Base-by-base conservation (phyloP, 257 asterid genomes). In the Perilla frutescens region DNA sequence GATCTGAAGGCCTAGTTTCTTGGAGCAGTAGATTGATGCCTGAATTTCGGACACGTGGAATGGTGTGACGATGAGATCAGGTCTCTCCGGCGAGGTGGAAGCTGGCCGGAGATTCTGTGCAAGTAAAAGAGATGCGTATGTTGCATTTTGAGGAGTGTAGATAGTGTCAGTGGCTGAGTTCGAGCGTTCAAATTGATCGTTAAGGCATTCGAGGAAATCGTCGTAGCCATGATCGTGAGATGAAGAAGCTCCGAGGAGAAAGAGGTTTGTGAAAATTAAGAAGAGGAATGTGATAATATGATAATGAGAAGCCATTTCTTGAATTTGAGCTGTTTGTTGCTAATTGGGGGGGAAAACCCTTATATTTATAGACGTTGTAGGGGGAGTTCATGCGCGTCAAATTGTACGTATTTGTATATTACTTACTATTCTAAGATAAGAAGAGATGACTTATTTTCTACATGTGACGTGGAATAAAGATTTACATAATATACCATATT, bases 21-120 rank as follows among this genome's bases (percentile, higher is more conserved):
- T 79, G 45, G 87, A 62, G 62, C 90, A 85, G 43, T 14, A 5
- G 37, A 85, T 6, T 3, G 79, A 77, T 0, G 80, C 75, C 36
- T 64, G 86, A 6, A 83, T 80, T 32, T 85, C 75, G n/a, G 79
- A 60, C 40, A 71, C 86, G 12, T 74, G n/a, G 6, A 12, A 40
- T 0, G 90, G 87, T 0, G 86, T 83, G 54, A 83, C 3, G 55
- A 85, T 83, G 62, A 69, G 70, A 0, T 49, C 13, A 1, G 84
- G 90, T 7, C 55, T 14, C 32, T 40, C 0, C 1, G 47, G 10
- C 31, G 71, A 36, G 65, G 43, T 45, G 12, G 66, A 0, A 0
- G 54, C 53, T 2, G n/a, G 66, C 3, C 72, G 39, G 39, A 37
- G 74, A 40, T 81, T 77, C 7, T 11, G 12, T n/a, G 62, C 10